Percentiles rank a stretch among this genome's conserved stretches.
Evolutionary conservation across 2,329 filamentous ascomycete genomes (phyloP).

Genomic region (Talaromyces sp.): DNA sequence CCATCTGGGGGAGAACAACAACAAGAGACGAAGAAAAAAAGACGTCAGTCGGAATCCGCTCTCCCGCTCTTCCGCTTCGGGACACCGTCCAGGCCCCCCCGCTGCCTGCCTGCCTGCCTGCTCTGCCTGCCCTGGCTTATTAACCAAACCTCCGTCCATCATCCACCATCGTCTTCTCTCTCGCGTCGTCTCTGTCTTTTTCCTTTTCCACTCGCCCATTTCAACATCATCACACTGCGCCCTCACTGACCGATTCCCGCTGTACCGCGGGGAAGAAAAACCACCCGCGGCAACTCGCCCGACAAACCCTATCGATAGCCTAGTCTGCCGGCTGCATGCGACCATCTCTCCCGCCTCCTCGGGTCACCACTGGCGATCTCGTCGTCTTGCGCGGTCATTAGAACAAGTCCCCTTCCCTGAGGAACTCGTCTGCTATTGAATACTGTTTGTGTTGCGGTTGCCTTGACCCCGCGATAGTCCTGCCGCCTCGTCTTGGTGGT

Average conservation of each 20-base stretch:
- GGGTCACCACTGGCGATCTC: not conserved
- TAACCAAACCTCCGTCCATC: not conserved
- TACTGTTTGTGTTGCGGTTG: not conserved
- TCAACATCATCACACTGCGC: not conserved
- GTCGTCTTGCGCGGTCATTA: not conserved
- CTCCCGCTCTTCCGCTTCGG: conserved; percentile 3
- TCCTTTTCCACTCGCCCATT: not conserved
- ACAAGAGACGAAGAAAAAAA: not conserved
- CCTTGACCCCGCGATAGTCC: not conserved
- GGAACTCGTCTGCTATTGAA: not conserved
- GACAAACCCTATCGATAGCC: not conserved
- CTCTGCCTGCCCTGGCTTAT: too few relatives aligned
- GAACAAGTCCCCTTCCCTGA: not conserved
- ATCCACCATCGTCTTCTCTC: not conserved
- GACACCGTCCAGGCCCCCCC: conserved; percentile 6
- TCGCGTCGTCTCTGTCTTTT: not conserved
- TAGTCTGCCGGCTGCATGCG: not conserved
- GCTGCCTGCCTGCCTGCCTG: not conserved
- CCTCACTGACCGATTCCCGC: not conserved
- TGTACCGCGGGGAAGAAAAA: not conserved
- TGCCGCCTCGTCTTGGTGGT: not conserved
- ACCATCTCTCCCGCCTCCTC: not conserved
- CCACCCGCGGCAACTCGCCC: not conserved
- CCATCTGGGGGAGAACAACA: not conserved
- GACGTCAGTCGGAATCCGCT: not conserved